Evolutionary conservation across 2,329 filamentous ascomycete genomes (phyloP).

Genomic region (Sclerotinia borealis): DNA sequence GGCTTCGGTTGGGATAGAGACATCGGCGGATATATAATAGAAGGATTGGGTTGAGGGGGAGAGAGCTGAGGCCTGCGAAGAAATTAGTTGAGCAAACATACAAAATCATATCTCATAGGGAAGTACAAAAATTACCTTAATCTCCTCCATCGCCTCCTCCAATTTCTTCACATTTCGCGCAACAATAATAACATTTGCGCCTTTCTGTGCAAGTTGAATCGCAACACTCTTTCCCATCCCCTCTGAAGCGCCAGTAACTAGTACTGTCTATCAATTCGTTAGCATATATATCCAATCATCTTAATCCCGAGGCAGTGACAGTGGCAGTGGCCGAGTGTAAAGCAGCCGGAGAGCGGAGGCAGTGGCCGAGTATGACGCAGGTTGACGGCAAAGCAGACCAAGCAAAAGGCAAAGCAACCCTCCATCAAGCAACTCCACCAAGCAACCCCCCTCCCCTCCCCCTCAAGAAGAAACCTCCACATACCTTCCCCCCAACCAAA

Average conservation of each 20-base stretch:
- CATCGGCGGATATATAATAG: constrained; percentile 76
- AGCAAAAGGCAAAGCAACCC: too few species aligned
- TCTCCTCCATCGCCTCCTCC: constrained; percentile 57
- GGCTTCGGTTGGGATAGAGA: constrained; percentile 65
- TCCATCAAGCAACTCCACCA: too few species aligned
- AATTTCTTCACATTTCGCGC: constrained; percentile 74
- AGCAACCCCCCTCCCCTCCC: too few species aligned
- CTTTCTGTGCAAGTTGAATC: constrained; percentile 69
- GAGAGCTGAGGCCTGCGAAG: constrained; percentile 57
- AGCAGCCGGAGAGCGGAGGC: neutral
- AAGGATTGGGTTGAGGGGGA: constrained; percentile 67
- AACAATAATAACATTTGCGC: constrained; percentile 81
- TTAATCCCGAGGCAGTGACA: neutral
- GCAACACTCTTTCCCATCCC: constrained; percentile 80
- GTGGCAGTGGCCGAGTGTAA: neutral
- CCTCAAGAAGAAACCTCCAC: constrained; percentile 19
- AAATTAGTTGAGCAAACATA: constrained; percentile 9
- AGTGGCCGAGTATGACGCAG: neutral
- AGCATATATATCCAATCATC: neutral
- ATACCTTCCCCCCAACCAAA: constrained; percentile 75
- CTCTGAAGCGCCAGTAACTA: constrained; percentile 88
- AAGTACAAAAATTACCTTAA: constrained; percentile 45
- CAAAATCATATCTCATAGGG: constrained; percentile 6
- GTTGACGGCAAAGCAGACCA: neutral
- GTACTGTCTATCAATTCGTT: constrained; percentile 57